A percentile compares a stretch with the other conserved stretches of the same genome.
These are phyloP conservation scores for Bothriochloa decipiens DNA, from an alignment of 176 grass and related monocot genomes.

Conservation along the genomic window DNA sequence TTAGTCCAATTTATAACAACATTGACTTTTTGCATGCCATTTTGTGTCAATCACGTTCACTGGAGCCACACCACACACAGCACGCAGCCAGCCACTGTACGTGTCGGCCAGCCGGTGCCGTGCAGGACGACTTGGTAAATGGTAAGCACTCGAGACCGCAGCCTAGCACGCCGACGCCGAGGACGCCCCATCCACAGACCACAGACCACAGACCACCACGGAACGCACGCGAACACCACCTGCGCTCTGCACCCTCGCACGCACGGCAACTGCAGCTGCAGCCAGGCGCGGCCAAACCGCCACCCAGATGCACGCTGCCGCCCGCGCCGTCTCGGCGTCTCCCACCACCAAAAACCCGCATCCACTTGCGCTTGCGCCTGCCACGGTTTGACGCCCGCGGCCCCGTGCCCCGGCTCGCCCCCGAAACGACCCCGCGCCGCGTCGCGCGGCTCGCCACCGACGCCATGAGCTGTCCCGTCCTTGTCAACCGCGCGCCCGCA, in stretches of 20 bases:
- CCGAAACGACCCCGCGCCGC: not conserved
- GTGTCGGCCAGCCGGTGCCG: too few species aligned
- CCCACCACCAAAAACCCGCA: not conserved
- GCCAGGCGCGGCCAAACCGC: conserved; percentile 25
- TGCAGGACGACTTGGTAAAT: not conserved
- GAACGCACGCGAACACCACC: too few species aligned
- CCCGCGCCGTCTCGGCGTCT: not conserved
- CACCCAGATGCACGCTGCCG: not conserved
- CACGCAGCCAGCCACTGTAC: too few species aligned
- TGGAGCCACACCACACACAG: too few species aligned
- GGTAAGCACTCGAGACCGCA: not conserved
- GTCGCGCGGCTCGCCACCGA: conserved; percentile 30
- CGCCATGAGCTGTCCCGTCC: not conserved
- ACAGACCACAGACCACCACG: not conserved
- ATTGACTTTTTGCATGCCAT: not conserved
- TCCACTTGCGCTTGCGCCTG: not conserved
- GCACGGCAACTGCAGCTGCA: not conserved
- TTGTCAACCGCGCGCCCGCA: not conserved
- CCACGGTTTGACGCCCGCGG: not conserved
- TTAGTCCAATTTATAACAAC: too few species aligned
- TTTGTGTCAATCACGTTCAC: not conserved
- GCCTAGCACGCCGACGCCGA: not conserved
- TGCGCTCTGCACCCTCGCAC: not conserved
- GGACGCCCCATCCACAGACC: not conserved
- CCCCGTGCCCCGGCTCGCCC: not conserved